Evolutionary conservation across 2,329 filamentous ascomycete species (phyloP), one percentile per base, ranked within the genome.

Genomic region (Aureobasidium sp.): DNA sequence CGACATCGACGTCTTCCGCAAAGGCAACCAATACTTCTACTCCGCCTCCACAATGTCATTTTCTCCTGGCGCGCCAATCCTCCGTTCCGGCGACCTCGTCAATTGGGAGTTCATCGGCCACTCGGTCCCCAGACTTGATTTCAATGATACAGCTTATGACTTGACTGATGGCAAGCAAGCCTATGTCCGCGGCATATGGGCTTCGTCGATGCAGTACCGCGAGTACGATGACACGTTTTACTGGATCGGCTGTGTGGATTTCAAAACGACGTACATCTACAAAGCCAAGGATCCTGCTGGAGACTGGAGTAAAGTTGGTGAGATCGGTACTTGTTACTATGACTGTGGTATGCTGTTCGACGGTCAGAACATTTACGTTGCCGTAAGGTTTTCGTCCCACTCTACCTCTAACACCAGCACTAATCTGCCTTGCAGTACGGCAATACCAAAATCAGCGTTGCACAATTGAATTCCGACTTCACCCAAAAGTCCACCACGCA

Each of bases 301-400:
- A 0, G 72, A 73, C 0, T 79, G 75, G 75, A 68, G 56, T 10
- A 65, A 70, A 40, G 57, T 60, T 32, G 66, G 63, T 1, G 69
- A 62, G 7, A 64, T 72, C 14, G 64, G 64, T 0, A 69, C 62
- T 1, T 83, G 79, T 63, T 80, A 78, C 59, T 83, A 83, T 58
- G 79, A 83, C 61, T 72, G 68, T 16, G 78, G 80, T 0, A 63
- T 83, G 0, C 62, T 82, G n/a, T 72, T 83, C 29, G 79, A 82
- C 45, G 76, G 79, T 27, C 79, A 81, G 54, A 77, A 72, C 1
- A 77, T 81, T 70, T 83, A 81, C 48, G 73, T 83, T 0, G 76
- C 72, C 22, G 45, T 49, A 24, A 38, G 45, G 37, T 7, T 38
- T 22, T 21, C 27, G 6, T 8, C 27, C 25, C 16, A 30, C 6